Base-by-base conservation (phyloP, 306 rosid genomes). In the Carpinus viminea region DNA sequence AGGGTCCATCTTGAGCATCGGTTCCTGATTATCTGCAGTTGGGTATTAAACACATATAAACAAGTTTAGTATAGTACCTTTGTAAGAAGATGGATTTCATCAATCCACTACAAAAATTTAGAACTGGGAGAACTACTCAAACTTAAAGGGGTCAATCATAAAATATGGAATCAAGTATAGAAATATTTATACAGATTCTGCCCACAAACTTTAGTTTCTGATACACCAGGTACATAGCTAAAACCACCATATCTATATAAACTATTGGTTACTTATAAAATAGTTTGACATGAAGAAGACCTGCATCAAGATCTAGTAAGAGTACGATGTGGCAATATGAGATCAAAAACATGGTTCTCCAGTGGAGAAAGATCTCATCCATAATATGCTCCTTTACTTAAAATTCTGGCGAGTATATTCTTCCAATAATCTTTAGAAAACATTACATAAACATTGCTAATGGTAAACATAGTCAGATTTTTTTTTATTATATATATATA, bases 1-100 rank as follows among this genome's bases (percentile, higher is more conserved):
- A 16, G 48, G 83, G 68, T 75, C 12, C 89, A 70, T 68, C 74
- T 60, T 17, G 41, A 88, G 81, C 79, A 87, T 79, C 0, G 90
- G 82, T 76, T 90, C 93, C 76, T 84, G 93, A 66, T 82, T 85
- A 73, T 83, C 98, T 94, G 87, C 4, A 76, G 79, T 77, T 16
- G 11, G 55, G 70, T 13, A 74, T 48, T 1, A 18, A 68, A n/a
- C 26, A 68, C 20, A n/a, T 17, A 9, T 10, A 66, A 41, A 43
- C 24, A 68, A 18, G n/a, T 34, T 65, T 17, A 68, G 15, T n/a
- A 68, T 17, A 68, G 15, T n/a, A 68, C 8, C 72, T n/a, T 36
- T 17, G 36, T 38, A 38, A 17, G 18, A 66, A 17, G 21, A 17
- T 66, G 26, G 11, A 17, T 18, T 38, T 66, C 47, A 66, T 38